Evolutionary conservation across 108 stramenopile species (phyloP), one percentile per base, ranked within the genome.

Genomic region (Skeletonema potamos): DNA sequence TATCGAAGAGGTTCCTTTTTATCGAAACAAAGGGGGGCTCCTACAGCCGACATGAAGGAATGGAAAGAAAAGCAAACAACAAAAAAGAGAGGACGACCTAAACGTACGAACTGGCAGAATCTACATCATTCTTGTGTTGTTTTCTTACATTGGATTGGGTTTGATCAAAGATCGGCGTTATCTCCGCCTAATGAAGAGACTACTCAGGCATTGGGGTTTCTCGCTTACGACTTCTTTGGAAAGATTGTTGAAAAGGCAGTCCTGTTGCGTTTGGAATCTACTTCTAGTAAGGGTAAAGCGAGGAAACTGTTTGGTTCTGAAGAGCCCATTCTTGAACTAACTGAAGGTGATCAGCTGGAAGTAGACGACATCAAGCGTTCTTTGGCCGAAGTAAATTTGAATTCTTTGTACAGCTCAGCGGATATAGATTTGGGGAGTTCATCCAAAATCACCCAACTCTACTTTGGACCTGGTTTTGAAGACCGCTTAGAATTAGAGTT

Each of bases 401-500:
- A 77, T 11, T 68, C 89, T 2, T 61, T 89, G 29, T 90, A 84
- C 48, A 77, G 68, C 34, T 79, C 77, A 20, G 66, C 83, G 37
- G 64, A 73, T 8, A 27, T 48, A 32, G 85, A 69, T 27, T 48
- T 64, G 27, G 64, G 65, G 1, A 67, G 57, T n/a, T 58, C 60
- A 54, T 56, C 71, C 15, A 58, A 77, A n/a, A 70, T 85, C 54
- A 71, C 86, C 33, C 92, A 93, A 59, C 66, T 91, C 3, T 93
- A 93, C 55, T 93, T 93, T 80, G 92, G 92, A 61, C 92, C 92
- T 44, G 90, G 90, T 9, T 93, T 91, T 77, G 92, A 93, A 73
- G 84, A 86, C 26, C 77, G 92, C 17, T 62, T 93, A 70, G 92
- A 93, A 75, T 58, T 91, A 74, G 92, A 93, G 76, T 63, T 93